Base-by-base conservation (phyloP, 192 early-diverging fungal genomes). In the Backusella westeae region DNA sequence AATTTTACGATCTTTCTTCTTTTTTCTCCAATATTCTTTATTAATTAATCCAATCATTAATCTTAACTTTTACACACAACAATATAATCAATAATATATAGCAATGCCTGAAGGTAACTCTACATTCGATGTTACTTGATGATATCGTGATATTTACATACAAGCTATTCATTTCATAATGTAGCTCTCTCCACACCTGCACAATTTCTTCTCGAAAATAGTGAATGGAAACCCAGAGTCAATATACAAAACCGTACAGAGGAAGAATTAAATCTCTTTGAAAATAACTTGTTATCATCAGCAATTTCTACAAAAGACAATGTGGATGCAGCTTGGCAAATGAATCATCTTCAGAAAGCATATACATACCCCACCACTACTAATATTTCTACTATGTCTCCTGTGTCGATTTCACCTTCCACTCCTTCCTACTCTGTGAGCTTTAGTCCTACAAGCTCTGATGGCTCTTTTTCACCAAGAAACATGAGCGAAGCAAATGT, bases 221-320 rank as follows among this genome's bases (percentile, higher is more conserved):
- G 70, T 41, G 78, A 67, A 79, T 79, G 78, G 63, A 75, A 67
- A n/a, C 19, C 75, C 9, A 41, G 74, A 9, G 72, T 72, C 34
- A 53, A 49, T 4, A 35, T 70, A 15, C 46, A 52, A 8, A 63
- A 34, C 10, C 34, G 15, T 14, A 67, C 71, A 35, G 14, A 19
- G 34, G 59, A 34, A 17, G 78, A 75, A 52, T 19, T 75, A 21
- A 72, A 79, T 36, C 74, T 26, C 7, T 79, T 79, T 67, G 78
- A 75, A 42, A 71, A 39, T 12, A 39, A 76, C 4, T 63, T 15
- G 3, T 12, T 26, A 63, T 7, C 23, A 14, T 29, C 12, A 29
- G 1, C 26, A 29, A 26, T 29, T 63, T 2, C 56, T 63, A 14
- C 26, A 2, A 63, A 63, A 63, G 21, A 29, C 12, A 29, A 63